A percentile compares a stretch with the other conserved stretches of the same genome.
These are phyloP conservation scores for Aegle marmelos DNA, from an alignment of 345 rosid species.

Conservation along the genomic window DNA sequence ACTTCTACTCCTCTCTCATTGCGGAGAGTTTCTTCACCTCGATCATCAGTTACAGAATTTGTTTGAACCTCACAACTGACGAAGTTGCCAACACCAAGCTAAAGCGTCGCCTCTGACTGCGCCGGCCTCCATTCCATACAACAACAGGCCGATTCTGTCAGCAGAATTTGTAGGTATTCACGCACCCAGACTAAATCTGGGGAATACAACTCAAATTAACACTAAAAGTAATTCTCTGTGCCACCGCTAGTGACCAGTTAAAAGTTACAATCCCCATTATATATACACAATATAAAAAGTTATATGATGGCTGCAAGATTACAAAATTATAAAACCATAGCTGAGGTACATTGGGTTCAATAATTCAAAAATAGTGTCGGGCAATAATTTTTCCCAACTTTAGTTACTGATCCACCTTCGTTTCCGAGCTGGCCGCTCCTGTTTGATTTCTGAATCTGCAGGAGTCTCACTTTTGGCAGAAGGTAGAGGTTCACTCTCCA, in stretches of 20 bases:
- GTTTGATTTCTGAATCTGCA: constrained; percentile 68
- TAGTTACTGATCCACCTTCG: constrained; percentile 83
- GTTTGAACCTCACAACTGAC: not conserved
- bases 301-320: constrained; percentile 17
- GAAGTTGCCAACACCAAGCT: not conserved
- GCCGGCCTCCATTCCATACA: not conserved
- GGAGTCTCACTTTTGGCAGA: constrained; percentile 51
- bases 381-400: not conserved
- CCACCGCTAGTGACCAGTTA: constrained; percentile 33
- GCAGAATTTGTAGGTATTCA: not conserved
- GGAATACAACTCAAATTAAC: constrained; percentile 13
- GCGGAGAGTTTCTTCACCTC: not conserved
- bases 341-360: constrained; percentile 18
- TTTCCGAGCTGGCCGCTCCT: constrained; percentile 87
- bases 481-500: constrained; percentile 57
- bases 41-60: not conserved
- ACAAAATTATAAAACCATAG: constrained; percentile 16
- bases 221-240: constrained; percentile 20
- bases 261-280: constrained; percentile 32
- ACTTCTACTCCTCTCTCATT: not conserved
- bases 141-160: not conserved
- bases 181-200: constrained; percentile 18
- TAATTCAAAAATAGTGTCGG: not conserved
- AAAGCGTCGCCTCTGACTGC: not conserved
- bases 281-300: constrained; percentile 30